Evolutionary conservation across 345 rosid species (phyloP), one percentile per base, ranked within the genome.

Genomic region (Salix purpurea): DNA sequence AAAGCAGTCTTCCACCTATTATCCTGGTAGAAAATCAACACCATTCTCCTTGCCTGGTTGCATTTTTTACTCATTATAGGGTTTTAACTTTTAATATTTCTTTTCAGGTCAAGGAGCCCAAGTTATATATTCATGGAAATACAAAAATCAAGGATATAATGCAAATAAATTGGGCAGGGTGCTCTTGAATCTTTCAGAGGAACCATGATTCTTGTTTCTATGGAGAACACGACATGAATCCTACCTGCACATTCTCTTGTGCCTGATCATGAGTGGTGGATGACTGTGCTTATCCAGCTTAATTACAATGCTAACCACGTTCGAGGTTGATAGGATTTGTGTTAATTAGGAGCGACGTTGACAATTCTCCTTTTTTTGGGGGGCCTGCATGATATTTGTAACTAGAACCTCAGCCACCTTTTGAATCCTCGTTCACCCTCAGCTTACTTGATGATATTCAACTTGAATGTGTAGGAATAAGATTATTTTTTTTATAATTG

Each of bases 81-180:
- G 16, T 46, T 48, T 36, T 24, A 69, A 48, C 48, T 13, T 32
- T 8, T 54, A 23, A 46, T 75, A 32, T 36, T 48, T 48, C 71
- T 36, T 28, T 81, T 83, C 91, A 96, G 99, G 93, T 87, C 62
- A 91, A 78, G 81, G 89, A 78, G 76, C 83, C 94, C 58, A 92
- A 83, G 86, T 95, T 92, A 21, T 93, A 84, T 70, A 81, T 92
- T 81, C 97, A 91, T 72, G 85, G 89, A 74, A 80, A 84, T 85
- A 65, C 76, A 70, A 76, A 77, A 62, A 80, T 78, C 73, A 83
- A 67, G 68, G 89, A 83, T 71, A 40, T 76, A 3, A 65, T 78
- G 79, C 80, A 77, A 36, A 79, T 77, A 79, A 81, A 75, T 21
- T 91, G 94, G 96, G 85, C 89, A n/a, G 91, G 95, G 77, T 93